phyloP scores from a whole-genome alignment of 2,329 filamentous ascomycete species.

The Ilyonectria mors-panacis region DNA sequence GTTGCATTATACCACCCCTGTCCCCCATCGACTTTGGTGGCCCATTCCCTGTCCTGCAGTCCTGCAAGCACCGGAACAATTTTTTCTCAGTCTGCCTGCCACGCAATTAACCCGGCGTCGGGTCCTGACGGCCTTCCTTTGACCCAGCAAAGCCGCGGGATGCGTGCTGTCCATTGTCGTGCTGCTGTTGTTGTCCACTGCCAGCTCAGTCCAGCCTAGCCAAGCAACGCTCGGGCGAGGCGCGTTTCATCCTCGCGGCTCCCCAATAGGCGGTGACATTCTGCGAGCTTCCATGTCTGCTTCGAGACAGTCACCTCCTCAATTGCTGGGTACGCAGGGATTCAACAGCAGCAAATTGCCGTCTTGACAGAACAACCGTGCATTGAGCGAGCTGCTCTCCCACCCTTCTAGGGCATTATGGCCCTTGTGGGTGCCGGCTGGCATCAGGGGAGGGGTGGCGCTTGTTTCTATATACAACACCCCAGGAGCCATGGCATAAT shows the following conservation, averaged over 20 bases:
- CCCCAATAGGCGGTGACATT: conserved; percentile 46
- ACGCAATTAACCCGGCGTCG: conserved; percentile 45
- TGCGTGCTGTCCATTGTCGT: conserved; percentile 35
- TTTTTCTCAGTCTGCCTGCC: conserved; percentile 43
- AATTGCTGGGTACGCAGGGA: conserved; percentile 42
- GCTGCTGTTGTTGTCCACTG: conserved; percentile 38
- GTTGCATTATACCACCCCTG: conserved; percentile 50
- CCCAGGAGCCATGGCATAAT: conserved; percentile 67
- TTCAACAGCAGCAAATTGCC: conserved; percentile 44
- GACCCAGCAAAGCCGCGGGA: conserved; percentile 34
- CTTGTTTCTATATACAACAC: conserved; percentile 68
- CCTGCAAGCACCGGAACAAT: conserved; percentile 44
- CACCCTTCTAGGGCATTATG: conserved; percentile 44
- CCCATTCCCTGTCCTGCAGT: conserved; percentile 37
- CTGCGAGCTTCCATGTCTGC: conserved; percentile 38
- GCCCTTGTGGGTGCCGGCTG: conserved; percentile 17
- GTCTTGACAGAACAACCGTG: conserved; percentile 40
- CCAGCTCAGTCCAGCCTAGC: conserved; percentile 45
- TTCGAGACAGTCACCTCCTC: conserved; percentile 36
- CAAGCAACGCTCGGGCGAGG: conserved; percentile 44
- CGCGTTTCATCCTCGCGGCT: conserved; percentile 46
- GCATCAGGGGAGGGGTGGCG: conserved; percentile 51
- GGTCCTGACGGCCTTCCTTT: conserved; percentile 35
- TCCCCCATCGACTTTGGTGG: conserved; percentile 41
- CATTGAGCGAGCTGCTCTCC: conserved; percentile 37